phyloP scores from a whole-genome alignment of 1,284 basidiomycete species.

The Stygiomarasmius scandens region DNA sequence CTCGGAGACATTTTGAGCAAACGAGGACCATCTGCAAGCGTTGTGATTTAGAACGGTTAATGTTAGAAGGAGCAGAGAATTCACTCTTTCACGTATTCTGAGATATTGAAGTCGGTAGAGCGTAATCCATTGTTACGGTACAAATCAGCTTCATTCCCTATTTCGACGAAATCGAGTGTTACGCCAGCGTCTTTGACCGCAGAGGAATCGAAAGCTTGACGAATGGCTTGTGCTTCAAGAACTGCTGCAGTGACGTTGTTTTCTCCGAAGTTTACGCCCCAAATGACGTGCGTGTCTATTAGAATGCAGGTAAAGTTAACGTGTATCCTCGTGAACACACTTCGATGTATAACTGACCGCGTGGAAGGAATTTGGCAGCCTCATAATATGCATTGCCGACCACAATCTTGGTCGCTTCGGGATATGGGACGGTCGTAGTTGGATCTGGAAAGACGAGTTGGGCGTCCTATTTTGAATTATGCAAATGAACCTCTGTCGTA shows the following conservation, averaged over 20 bases:
- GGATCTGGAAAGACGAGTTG: constrained; percentile 51
- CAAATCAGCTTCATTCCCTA: constrained; percentile 62
- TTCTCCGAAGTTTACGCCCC: constrained; percentile 68
- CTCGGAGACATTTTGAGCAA: constrained; percentile 14
- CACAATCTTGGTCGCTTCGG: constrained; percentile 57
- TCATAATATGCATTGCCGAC: constrained; percentile 58
- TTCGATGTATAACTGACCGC: constrained; percentile 29
- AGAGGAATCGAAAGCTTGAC: constrained; percentile 51
- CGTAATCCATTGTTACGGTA: constrained; percentile 55
- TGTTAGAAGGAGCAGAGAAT: constrained; percentile 41
- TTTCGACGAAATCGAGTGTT: constrained; percentile 56
- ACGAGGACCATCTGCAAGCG: constrained; percentile 14
- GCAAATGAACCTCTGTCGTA: neutral
- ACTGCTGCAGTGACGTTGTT: constrained; percentile 60
- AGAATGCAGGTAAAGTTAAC: neutral
- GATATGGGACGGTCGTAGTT: constrained; percentile 58
- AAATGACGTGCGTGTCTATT: constrained; percentile 56
- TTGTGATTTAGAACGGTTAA: constrained; percentile 29
- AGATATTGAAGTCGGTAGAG: constrained; percentile 43
- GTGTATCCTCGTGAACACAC: neutral
- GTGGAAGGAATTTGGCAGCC: constrained; percentile 56
- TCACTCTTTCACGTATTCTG: constrained; percentile 58
- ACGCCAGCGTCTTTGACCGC: constrained; percentile 48
- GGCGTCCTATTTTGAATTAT: constrained; percentile 33
- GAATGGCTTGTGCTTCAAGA: constrained; percentile 59